phyloP scores from a whole-genome alignment of 1,139 yeast genomes.

The Hansenula lynferdii region DNA sequence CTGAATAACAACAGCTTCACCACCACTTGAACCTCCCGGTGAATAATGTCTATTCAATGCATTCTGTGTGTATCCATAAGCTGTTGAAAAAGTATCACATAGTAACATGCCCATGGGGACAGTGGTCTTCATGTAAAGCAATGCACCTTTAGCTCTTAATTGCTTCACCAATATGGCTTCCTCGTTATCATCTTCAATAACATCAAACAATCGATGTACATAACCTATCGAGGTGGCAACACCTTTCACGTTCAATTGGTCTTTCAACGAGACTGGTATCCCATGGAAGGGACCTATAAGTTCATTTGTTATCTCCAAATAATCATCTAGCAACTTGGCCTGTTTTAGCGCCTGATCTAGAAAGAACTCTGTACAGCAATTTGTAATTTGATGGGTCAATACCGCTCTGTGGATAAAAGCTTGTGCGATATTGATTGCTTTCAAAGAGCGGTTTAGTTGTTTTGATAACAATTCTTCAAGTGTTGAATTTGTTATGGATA shows the following conservation, averaged over 20 bases:
- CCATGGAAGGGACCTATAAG: slow-evolving; percentile 61
- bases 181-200: slow-evolving; percentile 33
- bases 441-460: not conserved
- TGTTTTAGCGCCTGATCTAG: slow-evolving; percentile 34
- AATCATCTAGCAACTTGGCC: slow-evolving; percentile 42
- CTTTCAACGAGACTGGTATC: slow-evolving; percentile 59
- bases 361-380: slow-evolving; percentile 39
- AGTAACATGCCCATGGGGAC: slow-evolving; percentile 54
- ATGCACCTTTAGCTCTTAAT: slow-evolving; percentile 44
- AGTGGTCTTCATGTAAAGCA: slow-evolving; percentile 51
- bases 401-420: slow-evolving; percentile 58
- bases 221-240: slow-evolving; percentile 42
- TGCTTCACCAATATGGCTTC: slow-evolving; percentile 38
- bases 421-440: slow-evolving; percentile 29
- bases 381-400: slow-evolving; percentile 51
- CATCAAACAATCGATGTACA: slow-evolving; percentile 32
- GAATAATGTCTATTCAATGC: slow-evolving; percentile 38
- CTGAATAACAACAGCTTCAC: slow-evolving; percentile 46
- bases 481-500: not conserved
- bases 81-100: slow-evolving; percentile 38
- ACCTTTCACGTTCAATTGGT: slow-evolving; percentile 43
- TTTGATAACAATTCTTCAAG: not conserved
- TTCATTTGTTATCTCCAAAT: slow-evolving; percentile 30
- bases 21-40: slow-evolving; percentile 55
- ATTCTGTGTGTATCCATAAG: slow-evolving; percentile 44